Evolutionary conservation across 305 asterid genomes (phyloP), one percentile per base, ranked within the genome.

Genomic region (Fraxinus sp.): DNA sequence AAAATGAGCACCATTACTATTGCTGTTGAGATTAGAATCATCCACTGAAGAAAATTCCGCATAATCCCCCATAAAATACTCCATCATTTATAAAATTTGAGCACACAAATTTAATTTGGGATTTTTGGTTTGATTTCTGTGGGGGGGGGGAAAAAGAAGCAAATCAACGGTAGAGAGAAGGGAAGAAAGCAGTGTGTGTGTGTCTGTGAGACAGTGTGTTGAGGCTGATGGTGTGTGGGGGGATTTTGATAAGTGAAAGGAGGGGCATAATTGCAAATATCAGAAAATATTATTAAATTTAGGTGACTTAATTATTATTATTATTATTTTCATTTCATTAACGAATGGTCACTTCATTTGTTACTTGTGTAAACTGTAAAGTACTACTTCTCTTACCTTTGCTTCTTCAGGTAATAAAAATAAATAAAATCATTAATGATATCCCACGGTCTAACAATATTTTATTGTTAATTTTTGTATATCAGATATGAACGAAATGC

Each of bases 231-330:
- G 88, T 10, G 86, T 59, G 90, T 75, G 86, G 83, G 83, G 88
- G 90, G 91, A 18, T 89, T 90, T 93, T 95, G 90, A 93, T 90
- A 89, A 90, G 91, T 83, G 90, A 82, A 80, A 70, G 6, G 57
- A 57, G 82, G 98, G 97, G 89, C 82, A 66, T 2, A 77, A 75
- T 14, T 80, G 97, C 80, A 85, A 90, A 81, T 87, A 80, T 73
- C n/a, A 26, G 55, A 49, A 35, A 18, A 22, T 78, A 30, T 78
- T 30, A 28, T 55, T 32, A 66, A 66, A 24, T 24, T 62, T 62
- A 3, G 28, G 16, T 75, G 77, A 46, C 32, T 73, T 41, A 28
- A 22, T 66, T 4, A 7, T 37, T 37, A 1, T 36, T 36, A 33
- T 36, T 6, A 6, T 36, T 36, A 36, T 1, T 36, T 6, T 76